Base-by-base conservation (phyloP, 2,329 filamentous ascomycete genomes). In the Aureobasidium lini region DNA sequence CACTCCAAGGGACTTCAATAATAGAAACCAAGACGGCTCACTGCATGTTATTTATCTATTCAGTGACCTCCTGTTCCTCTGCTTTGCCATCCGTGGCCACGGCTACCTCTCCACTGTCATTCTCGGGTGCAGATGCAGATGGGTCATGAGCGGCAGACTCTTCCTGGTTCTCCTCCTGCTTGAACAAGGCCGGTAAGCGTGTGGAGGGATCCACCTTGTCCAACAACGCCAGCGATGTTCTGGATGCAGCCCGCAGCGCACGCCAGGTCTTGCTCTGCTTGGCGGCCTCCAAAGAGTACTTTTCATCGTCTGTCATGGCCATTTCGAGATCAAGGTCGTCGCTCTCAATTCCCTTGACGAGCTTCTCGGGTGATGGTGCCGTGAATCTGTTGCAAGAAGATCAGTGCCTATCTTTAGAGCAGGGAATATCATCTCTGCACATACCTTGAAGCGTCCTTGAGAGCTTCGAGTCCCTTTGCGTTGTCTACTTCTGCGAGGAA, bases 251-350 rank as follows among this genome's bases (percentile, higher is more conserved):
- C 56, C 94, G 85, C 63, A 99, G 77, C 5, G 90, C 89, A 65
- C 92, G 84, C 94, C 94, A 99, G 60, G 85, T 88, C 72, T 95
- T 93, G 76, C 90, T 96, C 18, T 87, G 84, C 71, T 95, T 95
- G 59, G 85, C 81, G 64, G 89, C 88, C 74, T 72, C 82, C 75
- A 76, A 81, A 65, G 73, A 72, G 50, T 81, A 77, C 68, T 79
- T 83, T 63, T 86, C 84, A 60, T 82, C 81, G 42, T 84, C 80
- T 42, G 76, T 84, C 59, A 82, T 82, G 9, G 89, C 87, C 81
- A 93, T 90, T 18, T 91, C 89, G 57, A 95, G 84, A 71, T 96
- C 90, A 66, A 96, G 85, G 60, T 95, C 88, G 68, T 90, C 88
- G 59, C 85, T 82, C 63, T 86, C 84, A 63, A 96, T 91, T 61